Evolutionary conservation across 139 green algal genomes (phyloP), one percentile per base, ranked within the genome.

Genomic region (Auxenochlorella protothecoides): DNA sequence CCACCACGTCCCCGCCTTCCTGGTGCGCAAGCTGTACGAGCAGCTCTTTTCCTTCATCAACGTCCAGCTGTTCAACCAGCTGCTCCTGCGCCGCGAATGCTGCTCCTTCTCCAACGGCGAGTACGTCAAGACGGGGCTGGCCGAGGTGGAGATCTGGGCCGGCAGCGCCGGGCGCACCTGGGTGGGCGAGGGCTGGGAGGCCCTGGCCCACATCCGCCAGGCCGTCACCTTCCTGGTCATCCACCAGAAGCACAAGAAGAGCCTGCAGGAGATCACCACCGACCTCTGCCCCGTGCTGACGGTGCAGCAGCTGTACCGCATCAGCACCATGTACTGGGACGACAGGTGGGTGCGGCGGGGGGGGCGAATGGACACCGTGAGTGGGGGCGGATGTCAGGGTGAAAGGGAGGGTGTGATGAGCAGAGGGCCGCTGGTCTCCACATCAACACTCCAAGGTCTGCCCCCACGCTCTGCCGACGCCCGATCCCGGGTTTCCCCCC

Each of bases 31-130:
- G 78, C 82, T 90, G 57, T 83, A 90, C 74, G 80, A 89, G 72
- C 90, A 96, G 86, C 81, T 96, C 11, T 92, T 98, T 71, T 85
- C 79, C 61, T 98, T 98, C 79, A 87, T 99, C 81, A 98, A 99
- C 79, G 94, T 99, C 74, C 86, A 97, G 84, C 92, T 99, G 11
- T 99, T 99, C 89, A 99, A 99, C 89, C 90, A 96, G 85, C 85
- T 99, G 81, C 87, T 99, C 84, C 89, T 99, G 79, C 86, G 95
- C 6, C 89, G 93, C 12, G 95, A 99, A 84, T 99, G 95, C 93
- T 99, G 95, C 89, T 97, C 90, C 52, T 99, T 99, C 87, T 90
- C 79, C 86, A 99, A 99, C 77, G 95, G 95, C 27, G 95, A 99
- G 90, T 98, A 98, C 81, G 92, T 99, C 27, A 97, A 97, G 85